Base-by-base conservation (phyloP, 2,329 filamentous ascomycete species). In the Dactylellina cionopaga region DNA sequence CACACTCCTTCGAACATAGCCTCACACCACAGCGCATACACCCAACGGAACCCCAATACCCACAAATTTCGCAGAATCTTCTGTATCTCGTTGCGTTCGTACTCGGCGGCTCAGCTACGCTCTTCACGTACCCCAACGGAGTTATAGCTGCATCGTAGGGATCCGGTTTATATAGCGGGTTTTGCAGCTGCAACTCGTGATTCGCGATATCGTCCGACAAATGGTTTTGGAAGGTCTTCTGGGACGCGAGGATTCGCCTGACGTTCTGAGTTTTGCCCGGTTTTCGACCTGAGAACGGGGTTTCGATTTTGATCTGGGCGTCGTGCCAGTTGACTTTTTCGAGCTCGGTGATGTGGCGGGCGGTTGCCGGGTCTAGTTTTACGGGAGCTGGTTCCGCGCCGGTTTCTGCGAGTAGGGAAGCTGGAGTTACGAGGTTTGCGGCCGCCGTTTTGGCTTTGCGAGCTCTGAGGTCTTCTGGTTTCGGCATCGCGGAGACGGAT, bases 221-320 rank as follows among this genome's bases (percentile, higher is more conserved):
- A 79, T 94, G 89, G 81, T 95, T 92, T 74, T 88, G 87, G 80
- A 94, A 94, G 2, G 90, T 92, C 82, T 94, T 92, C 78, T 92
- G 90, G 24, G 89, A 92, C 75, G 89, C 87, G 63, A 95, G 83
- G 74, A 95, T 92, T 81, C 89, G 89, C 76, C 91, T 87, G 24
- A 92, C 89, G 75, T 87, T 88, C 33, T 87, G 84, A 5, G 89
- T 91, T 75, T 75, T 76, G 9, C 41, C 51, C 81, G 65, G 58
- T 55, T 66, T 63, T 24, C 49, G 55, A 22, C 44, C 9, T 19
- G 69, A 39, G 62, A 59, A 47, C 31, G 52, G 37, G 54, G 68
- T 9, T 43, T 72, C 39, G 51, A 68, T 29, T 56, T 74, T 74
- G 65, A 96, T 92, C n/a, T 85, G 83, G 1, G 87, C 87, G 75